Evolutionary conservation across 305 asterid genomes (phyloP).

Genomic region (Fraxinus ornus): DNA sequence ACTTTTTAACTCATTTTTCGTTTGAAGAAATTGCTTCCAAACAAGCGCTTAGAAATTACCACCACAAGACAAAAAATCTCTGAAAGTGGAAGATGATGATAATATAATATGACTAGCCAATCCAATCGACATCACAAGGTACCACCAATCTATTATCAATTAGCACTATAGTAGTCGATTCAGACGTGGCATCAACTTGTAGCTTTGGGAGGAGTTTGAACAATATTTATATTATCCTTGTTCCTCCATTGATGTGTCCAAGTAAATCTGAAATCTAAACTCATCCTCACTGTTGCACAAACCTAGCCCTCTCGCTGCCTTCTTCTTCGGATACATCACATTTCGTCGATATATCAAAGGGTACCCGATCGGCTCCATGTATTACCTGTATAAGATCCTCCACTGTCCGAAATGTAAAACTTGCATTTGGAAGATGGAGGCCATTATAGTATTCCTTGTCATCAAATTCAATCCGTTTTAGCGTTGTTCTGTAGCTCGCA

Average conservation of each 20-base stretch:
- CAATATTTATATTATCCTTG: background rate
- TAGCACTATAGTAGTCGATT: background rate
- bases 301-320: background rate
- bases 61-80: background rate
- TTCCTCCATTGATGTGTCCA: background rate
- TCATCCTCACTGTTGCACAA: background rate
- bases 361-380: conserved; percentile 5
- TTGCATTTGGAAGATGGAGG: conserved; percentile 54
- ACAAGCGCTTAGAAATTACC: background rate
- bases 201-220: background rate
- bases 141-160: background rate
- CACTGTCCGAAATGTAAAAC: conserved; percentile 46
- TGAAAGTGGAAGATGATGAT: background rate
- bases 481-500: conserved; percentile 42
- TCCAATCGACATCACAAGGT: background rate
- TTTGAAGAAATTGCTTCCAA: background rate
- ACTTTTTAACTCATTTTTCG: background rate
- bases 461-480: conserved; percentile 42
- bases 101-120: background rate
- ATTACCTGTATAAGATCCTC: conserved; percentile 47
- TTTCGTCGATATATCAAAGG: conserved; percentile 9
- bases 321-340: background rate
- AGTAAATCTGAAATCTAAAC: background rate
- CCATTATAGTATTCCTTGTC: conserved; percentile 39
- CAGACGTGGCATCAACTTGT: background rate